Conservation (phyloP, 2,329 filamentous ascomycete species). For the Fusarium sulawesiense region DNA sequence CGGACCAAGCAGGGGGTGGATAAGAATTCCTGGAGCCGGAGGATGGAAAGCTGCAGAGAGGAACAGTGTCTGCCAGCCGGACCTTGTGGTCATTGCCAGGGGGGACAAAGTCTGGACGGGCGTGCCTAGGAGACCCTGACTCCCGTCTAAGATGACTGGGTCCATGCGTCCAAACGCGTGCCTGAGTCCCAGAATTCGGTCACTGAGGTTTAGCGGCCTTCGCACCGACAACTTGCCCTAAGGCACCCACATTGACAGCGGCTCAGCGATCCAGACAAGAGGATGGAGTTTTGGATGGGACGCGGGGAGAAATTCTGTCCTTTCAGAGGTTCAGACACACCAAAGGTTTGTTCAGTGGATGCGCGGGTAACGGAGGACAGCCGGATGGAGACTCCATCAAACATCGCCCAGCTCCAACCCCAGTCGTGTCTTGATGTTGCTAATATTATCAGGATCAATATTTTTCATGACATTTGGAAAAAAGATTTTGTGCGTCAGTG, state of each 20-base stretch:
- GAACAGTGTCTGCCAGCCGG: slow-evolving; percentile 12
- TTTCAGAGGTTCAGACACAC: slow-evolving; percentile 31
- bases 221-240: slow-evolving; percentile 45
- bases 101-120: slow-evolving; percentile 27
- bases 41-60: slow-evolving; percentile 33
- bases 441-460: slow-evolving; percentile 27
- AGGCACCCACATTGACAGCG: slow-evolving; percentile 48
- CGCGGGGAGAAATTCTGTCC: slow-evolving; percentile 41
- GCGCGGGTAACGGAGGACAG: slow-evolving; percentile 41
- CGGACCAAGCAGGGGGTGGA: slow-evolving; percentile 35
- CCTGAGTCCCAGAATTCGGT: slow-evolving; percentile 47
- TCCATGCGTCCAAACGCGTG: slow-evolving; percentile 42
- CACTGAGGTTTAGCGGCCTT: slow-evolving; percentile 49
- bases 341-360: slow-evolving; percentile 34
- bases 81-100: slow-evolving; percentile 27
- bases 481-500: slow-evolving; percentile 27
- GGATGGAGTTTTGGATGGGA: slow-evolving; percentile 32
- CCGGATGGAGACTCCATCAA: slow-evolving; percentile 40
- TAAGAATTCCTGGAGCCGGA: slow-evolving; percentile 47
- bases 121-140: slow-evolving; percentile 37
- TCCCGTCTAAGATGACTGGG: slow-evolving; percentile 31
- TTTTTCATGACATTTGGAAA: slow-evolving; percentile 31
- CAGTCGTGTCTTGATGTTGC: slow-evolving; percentile 27
- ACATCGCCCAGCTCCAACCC: slow-evolving; percentile 36
- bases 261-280: slow-evolving; percentile 46